These are phyloP conservation scores for Chaetomium tenue DNA, from an alignment of 495 filamentous ascomycete species.

Conservation along the genomic window DNA sequence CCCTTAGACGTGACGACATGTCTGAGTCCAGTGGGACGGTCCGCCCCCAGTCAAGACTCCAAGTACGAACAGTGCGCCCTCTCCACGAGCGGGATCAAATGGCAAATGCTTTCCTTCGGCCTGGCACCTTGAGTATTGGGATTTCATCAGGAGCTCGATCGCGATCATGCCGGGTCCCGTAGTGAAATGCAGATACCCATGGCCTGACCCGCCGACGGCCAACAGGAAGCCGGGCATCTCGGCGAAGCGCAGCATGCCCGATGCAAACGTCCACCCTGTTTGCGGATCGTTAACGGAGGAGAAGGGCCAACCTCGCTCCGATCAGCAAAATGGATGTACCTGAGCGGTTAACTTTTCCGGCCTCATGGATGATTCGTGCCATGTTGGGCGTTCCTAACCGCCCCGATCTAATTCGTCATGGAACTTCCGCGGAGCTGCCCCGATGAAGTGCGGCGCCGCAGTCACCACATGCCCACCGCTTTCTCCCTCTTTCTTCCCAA, in stretches of 20 bases:
- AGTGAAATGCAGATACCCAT: constrained; percentile 33
- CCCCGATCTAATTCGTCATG: background rate
- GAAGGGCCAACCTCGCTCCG: background rate
- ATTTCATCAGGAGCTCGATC: constrained; percentile 16
- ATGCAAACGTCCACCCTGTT: constrained; percentile 29
- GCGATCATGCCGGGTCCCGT: constrained; percentile 35
- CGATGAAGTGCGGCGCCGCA: background rate
- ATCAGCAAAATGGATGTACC: background rate
- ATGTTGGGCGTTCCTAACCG: background rate
- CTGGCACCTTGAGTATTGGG: constrained; percentile 28
- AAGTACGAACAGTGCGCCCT: background rate
- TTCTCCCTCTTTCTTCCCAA: too few species aligned
- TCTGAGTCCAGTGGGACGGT: background rate
- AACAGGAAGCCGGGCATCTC: constrained; percentile 24
- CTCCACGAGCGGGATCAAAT: background rate
- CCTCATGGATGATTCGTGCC: background rate
- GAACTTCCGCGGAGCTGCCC: background rate
- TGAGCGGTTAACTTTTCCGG: background rate
- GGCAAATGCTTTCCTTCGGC: background rate
- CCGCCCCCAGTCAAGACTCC: background rate
- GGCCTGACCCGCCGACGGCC: constrained; percentile 12
- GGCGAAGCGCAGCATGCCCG: constrained; percentile 31
- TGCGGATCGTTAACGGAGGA: background rate
- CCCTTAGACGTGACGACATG: too few species aligned
- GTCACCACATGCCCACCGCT: too few species aligned